These are phyloP conservation scores for Pestalotiopsis sp. DNA, from an alignment of 2,329 filamentous ascomycete species.

Conservation along the genomic window DNA sequence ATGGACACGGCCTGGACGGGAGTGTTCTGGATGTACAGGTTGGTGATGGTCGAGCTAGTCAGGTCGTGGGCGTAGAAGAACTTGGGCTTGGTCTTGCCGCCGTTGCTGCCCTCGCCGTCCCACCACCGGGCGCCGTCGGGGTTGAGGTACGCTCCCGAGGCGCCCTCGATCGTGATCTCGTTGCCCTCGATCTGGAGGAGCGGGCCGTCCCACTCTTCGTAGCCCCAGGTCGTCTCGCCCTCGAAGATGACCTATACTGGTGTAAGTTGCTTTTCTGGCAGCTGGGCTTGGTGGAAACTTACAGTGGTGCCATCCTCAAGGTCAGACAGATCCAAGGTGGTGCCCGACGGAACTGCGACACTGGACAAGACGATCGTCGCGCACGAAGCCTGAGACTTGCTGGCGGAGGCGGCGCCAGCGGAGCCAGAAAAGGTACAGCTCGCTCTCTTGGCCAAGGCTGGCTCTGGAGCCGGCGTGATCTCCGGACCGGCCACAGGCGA, in stretches of 20 bases:
- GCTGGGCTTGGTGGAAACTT: background rate
- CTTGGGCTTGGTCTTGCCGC: slow-evolving; percentile 40
- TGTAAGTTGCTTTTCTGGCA: background rate
- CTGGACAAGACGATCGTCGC: slow-evolving; percentile 9
- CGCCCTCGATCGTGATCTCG: slow-evolving; percentile 7
- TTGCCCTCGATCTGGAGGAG: slow-evolving; percentile 11
- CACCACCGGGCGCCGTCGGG: slow-evolving; percentile 15
- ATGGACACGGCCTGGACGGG: slow-evolving; percentile 43
- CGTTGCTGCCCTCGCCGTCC: slow-evolving; percentile 37
- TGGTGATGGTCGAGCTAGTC: slow-evolving; percentile 35
- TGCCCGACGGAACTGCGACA: slow-evolving; percentile 6
- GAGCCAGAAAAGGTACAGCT: slow-evolving; percentile 11
- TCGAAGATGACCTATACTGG: slow-evolving; percentile 14
- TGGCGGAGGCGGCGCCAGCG: slow-evolving; percentile 7
- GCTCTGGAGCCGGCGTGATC: slow-evolving; percentile 7
- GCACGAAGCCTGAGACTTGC: slow-evolving; percentile 10
- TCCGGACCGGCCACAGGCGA: slow-evolving; percentile 2
- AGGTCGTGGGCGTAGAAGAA: slow-evolving; percentile 50
- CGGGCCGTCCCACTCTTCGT: slow-evolving; percentile 8
- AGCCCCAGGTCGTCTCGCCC: slow-evolving; percentile 10
- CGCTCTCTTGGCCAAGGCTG: slow-evolving; percentile 6
- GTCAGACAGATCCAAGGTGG: slow-evolving; percentile 5
- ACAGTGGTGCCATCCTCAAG: slow-evolving; percentile 39
- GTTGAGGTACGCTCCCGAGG: slow-evolving; percentile 3
- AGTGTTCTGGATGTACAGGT: slow-evolving; percentile 40